Evolutionary conservation across 2,329 filamentous ascomycete species (phyloP).

Genomic region (Neofusicoccum sp.): DNA sequence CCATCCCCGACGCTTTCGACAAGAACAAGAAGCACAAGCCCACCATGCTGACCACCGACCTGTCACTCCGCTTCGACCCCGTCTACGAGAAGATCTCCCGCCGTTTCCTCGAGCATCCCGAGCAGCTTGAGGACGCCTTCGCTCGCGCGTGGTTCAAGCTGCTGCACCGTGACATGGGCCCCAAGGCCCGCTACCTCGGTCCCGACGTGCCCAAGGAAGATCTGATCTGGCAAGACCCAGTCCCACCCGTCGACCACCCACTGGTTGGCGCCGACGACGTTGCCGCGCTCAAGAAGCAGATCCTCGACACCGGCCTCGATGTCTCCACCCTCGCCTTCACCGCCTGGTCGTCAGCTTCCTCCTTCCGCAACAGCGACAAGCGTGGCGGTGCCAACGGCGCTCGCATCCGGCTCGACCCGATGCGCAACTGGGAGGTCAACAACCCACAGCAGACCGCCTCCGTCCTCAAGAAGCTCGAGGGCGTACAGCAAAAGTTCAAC

Average conservation of each 20-base stretch:
- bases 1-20: constrained; percentile 74
- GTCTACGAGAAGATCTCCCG: constrained; percentile 75
- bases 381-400: constrained; percentile 81
- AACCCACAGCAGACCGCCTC: constrained; percentile 67
- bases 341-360: constrained; percentile 40
- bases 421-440: constrained; percentile 74
- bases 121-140: constrained; percentile 70
- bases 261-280: constrained; percentile 66
- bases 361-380: constrained; percentile 67
- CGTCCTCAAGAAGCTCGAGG: constrained; percentile 64
- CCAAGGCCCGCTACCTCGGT: constrained; percentile 69
- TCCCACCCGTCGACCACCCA: constrained; percentile 62
- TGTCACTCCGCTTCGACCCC: constrained; percentile 72
- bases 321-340: constrained; percentile 62
- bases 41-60: constrained; percentile 76
- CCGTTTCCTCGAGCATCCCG: constrained; percentile 68
- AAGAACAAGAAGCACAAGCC: constrained; percentile 71
- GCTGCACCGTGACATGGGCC: constrained; percentile 77
- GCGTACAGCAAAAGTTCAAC: constrained; percentile 69
- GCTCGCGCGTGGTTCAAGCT: constrained; percentile 82
- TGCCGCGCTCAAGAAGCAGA: constrained; percentile 67
- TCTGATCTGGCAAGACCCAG: constrained; percentile 74
- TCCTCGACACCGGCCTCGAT: constrained; percentile 65
- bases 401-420: constrained; percentile 73
- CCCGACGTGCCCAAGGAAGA: constrained; percentile 72